Evolutionary conservation across 805 yeast genomes (phyloP).

Genomic region (Hanseniaspora lindneri): DNA sequence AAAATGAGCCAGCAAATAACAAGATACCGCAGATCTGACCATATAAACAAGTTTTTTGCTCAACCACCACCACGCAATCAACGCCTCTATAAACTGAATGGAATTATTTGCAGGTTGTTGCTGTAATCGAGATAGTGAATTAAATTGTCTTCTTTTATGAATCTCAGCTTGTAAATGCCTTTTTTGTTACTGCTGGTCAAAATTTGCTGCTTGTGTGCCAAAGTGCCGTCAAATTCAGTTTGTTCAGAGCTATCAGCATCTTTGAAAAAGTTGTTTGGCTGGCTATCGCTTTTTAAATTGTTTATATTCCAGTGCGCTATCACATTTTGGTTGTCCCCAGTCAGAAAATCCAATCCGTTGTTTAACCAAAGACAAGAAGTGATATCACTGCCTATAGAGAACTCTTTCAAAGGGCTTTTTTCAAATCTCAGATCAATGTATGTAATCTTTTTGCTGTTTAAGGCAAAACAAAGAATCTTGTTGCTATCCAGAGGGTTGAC

Average conservation of each 20-base stretch:
- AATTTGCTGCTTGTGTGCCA: too few relatives aligned
- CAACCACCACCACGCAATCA: too few relatives aligned
- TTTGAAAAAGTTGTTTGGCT: neutral
- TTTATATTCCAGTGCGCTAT: conserved; percentile 13
- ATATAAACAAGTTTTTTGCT: too few relatives aligned
- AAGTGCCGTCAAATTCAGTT: too few relatives aligned
- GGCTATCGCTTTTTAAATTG: neutral
- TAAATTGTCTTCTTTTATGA: conserved; percentile 3
- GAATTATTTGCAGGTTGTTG: conserved; percentile 2
- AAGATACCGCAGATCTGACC: too few relatives aligned
- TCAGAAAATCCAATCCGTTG: conserved; percentile 11
- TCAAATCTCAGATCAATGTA: conserved; percentile 12
- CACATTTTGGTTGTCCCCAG: conserved; percentile 3
- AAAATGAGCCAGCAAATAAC: too few relatives aligned
- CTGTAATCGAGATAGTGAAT: neutral
- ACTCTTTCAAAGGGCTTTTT: conserved; percentile 9
- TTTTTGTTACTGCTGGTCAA: too few relatives aligned
- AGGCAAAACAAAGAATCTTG: conserved; percentile 26
- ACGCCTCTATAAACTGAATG: conserved; percentile 9
- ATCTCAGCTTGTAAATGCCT: conserved; percentile 12
- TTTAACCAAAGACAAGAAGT: conserved; percentile 11
- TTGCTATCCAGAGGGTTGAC: conserved; percentile 73
- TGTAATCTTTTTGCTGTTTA: neutral
- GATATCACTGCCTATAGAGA: neutral
- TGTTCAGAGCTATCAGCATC: too few relatives aligned